Evolutionary conservation across 306 rosid species (phyloP).

Genomic region (Lablab purpureus): DNA sequence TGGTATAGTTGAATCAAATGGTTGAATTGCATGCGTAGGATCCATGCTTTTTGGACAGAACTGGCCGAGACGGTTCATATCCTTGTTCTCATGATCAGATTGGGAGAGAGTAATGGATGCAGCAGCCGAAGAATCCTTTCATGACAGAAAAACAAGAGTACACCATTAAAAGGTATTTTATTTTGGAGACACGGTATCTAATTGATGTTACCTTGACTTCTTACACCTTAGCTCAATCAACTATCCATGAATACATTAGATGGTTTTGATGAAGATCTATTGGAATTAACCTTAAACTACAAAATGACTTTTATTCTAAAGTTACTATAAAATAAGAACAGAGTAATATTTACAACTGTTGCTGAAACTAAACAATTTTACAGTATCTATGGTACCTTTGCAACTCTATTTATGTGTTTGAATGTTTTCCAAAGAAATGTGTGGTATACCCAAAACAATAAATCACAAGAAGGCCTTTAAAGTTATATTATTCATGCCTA

Average conservation of each 20-base stretch:
- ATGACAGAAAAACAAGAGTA: slow-evolving; percentile 46
- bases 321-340: slow-evolving; percentile 10
- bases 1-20: slow-evolving; percentile 55
- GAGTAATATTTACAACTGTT: neutral
- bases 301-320: slow-evolving; percentile 5
- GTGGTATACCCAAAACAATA: slow-evolving; percentile 13
- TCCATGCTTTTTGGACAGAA: slow-evolving; percentile 42
- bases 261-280: slow-evolving; percentile 26
- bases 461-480: slow-evolving; percentile 3
- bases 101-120: slow-evolving; percentile 47
- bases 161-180: slow-evolving; percentile 12
- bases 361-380: slow-evolving; percentile 15
- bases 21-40: slow-evolving; percentile 44
- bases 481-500: slow-evolving; percentile 16
- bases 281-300: slow-evolving; percentile 31
- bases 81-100: slow-evolving; percentile 49
- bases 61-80: slow-evolving; percentile 39
- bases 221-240: slow-evolving; percentile 18
- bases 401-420: neutral
- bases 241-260: slow-evolving; percentile 14
- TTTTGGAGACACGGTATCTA: neutral
- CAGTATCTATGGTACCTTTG: neutral
- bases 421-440: slow-evolving; percentile 5
- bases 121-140: slow-evolving; percentile 67
- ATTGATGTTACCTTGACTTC: slow-evolving; percentile 36